phyloP scores from a whole-genome alignment of 768 basidiomycete genomes.

The Suillus plorans region DNA sequence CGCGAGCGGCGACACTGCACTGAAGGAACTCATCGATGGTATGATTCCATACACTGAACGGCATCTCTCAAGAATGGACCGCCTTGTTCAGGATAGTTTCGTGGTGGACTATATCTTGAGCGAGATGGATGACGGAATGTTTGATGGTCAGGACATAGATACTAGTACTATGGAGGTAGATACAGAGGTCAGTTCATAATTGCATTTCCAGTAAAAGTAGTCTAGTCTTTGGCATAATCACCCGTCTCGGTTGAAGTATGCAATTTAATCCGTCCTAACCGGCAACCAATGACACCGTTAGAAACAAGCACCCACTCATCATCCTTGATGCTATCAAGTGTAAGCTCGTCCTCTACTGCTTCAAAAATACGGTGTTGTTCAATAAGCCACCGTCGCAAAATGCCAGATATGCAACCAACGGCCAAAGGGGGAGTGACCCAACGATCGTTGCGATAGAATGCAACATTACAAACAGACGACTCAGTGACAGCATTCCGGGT shows the following conservation, averaged over 20 bases:
- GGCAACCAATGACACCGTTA: conserved; percentile 73
- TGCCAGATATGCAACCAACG: conserved; percentile 72
- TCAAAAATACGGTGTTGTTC: conserved; percentile 57
- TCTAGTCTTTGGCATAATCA: conserved; percentile 5
- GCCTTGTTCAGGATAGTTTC: conserved; percentile 92
- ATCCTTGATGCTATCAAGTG: conserved; percentile 39
- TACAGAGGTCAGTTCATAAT: conserved; percentile 4
- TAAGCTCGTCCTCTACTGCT: conserved; percentile 43
- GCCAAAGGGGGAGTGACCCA: conserved; percentile 69
- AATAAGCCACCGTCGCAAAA: conserved; percentile 68
- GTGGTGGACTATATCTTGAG: conserved; percentile 86
- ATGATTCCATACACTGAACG: conserved; percentile 94
- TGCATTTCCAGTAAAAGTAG: conserved; percentile 16
- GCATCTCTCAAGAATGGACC: conserved; percentile 82
- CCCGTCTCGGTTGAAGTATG: neutral
- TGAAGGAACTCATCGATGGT: conserved; percentile 80
- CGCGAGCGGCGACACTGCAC: conserved; percentile 25
- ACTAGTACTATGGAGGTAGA: conserved; percentile 43
- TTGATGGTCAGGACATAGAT: conserved; percentile 47
- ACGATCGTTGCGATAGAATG: conserved; percentile 50
- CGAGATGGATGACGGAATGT: conserved; percentile 85
- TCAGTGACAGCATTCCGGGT: conserved; percentile 52
- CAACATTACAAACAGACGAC: conserved; percentile 70
- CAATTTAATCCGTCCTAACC: conserved; percentile 42
- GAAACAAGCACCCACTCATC: conserved; percentile 71